These are phyloP conservation scores for Trichoderma sp. DNA, from an alignment of 2,329 filamentous ascomycete species.

Conservation along the genomic window DNA sequence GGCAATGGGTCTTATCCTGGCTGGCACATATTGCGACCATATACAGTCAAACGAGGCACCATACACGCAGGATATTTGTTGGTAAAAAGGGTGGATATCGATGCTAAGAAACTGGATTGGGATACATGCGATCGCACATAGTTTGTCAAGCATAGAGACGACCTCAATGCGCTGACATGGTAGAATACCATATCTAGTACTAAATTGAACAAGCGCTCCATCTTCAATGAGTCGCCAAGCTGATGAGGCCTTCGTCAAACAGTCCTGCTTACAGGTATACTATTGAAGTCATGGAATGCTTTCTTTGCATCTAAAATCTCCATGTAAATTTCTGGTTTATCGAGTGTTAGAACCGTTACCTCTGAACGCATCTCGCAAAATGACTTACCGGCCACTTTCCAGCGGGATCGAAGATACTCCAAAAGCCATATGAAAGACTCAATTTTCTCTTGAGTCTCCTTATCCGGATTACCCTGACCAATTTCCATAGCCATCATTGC, in stretches of 20 bases:
- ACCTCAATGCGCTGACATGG: not conserved
- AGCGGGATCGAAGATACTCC: not conserved
- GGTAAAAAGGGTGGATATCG: no score
- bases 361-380: rapidly evolving
- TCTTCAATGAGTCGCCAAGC: not conserved
- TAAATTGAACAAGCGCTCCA: not conserved
- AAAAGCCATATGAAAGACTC: not conserved
- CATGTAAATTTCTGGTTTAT: not conserved
- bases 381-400: not conserved
- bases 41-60: not conserved
- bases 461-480: not conserved
- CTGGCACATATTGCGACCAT: not conserved
- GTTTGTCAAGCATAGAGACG: no score
- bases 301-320: not conserved
- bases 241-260: not conserved
- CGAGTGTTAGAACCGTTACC: not conserved
- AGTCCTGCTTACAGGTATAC: not conserved
- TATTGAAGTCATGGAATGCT: not conserved
- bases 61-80: no score
- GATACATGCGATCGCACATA: no score
- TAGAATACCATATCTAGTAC: not conserved
- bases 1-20: not conserved
- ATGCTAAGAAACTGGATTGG: no score
- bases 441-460: not conserved
- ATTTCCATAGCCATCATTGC: not conserved